These are phyloP conservation scores for Stemphylium lycopersici DNA, from an alignment of 2,329 filamentous ascomycete species.

Conservation along the genomic window DNA sequence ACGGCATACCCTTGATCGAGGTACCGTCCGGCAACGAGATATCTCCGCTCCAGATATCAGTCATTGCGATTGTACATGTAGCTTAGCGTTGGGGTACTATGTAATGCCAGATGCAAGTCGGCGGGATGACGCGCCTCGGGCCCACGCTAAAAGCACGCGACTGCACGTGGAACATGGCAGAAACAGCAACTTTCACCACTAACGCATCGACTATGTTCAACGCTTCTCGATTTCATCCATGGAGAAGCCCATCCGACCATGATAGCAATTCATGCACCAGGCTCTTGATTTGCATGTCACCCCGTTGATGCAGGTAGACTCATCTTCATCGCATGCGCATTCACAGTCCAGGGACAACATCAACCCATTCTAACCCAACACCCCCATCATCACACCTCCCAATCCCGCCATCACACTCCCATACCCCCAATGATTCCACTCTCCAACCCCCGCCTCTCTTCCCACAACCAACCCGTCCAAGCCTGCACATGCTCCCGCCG, in stretches of 20 bases:
- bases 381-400: too few species aligned
- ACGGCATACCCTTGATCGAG: conserved; percentile 29
- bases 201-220: neutral
- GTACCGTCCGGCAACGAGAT: conserved; percentile 39
- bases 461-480: too few species aligned
- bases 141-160: conserved; percentile 21
- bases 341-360: too few species aligned
- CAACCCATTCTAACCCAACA: too few species aligned
- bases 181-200: neutral
- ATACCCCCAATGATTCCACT: too few species aligned
- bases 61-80: conserved; percentile 25
- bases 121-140: conserved; percentile 21
- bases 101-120: conserved; percentile 1
- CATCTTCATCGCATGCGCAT: too few species aligned
- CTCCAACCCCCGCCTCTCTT: too few species aligned
- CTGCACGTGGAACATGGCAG: conserved; percentile 5
- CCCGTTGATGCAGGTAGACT: too few species aligned
- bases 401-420: too few species aligned
- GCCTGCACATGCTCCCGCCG: too few species aligned
- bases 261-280: too few species aligned
- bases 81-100: neutral
- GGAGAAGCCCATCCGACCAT: conserved; percentile 34
- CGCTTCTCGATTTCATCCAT: conserved; percentile 51
- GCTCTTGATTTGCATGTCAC: too few species aligned
- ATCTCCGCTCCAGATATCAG: conserved; percentile 44